phyloP scores from a whole-genome alignment of 352 stramenopile genomes.

The Stephanocyclus meneghinianus region DNA sequence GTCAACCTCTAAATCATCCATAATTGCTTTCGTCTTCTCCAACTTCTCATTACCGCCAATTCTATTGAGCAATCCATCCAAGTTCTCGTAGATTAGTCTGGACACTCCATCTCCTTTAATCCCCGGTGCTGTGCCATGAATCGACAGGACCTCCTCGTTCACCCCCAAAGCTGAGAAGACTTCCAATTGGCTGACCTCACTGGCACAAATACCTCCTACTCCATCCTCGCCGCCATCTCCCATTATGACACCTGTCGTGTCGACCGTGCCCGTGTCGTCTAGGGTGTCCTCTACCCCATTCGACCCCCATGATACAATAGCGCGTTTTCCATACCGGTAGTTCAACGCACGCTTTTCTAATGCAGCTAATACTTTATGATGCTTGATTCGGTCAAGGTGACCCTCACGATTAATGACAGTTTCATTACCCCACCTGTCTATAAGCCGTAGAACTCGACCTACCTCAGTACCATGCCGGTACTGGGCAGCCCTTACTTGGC shows the following conservation, averaged over 20 bases:
- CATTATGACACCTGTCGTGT: not conserved
- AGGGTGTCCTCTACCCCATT: not conserved
- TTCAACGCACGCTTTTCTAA: not conserved
- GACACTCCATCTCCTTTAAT: conserved; percentile 8
- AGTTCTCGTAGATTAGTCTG: conserved; percentile 15
- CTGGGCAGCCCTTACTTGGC: not conserved
- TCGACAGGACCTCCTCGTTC: not conserved
- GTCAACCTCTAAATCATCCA: conserved; percentile 18
- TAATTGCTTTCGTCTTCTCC: conserved; percentile 5
- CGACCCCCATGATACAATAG: not conserved
- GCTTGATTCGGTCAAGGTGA: not conserved
- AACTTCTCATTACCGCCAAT: conserved; percentile 1
- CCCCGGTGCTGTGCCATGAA: not conserved
- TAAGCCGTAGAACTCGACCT: not conserved
- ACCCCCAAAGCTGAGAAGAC: not conserved
- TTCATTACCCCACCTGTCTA: not conserved
- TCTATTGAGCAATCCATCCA: conserved; percentile 1
- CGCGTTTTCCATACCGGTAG: not conserved
- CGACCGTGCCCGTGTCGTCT: not conserved
- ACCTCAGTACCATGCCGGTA: not conserved
- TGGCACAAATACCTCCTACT: not conserved
- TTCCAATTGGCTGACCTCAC: not conserved
- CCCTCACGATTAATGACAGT: not conserved
- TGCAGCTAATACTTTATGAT: not conserved
- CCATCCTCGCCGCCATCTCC: not conserved